Evolutionary conservation across 352 stramenopile species (phyloP), one percentile per base, ranked within the genome.

Genomic region (Globisporangium nagaii): DNA sequence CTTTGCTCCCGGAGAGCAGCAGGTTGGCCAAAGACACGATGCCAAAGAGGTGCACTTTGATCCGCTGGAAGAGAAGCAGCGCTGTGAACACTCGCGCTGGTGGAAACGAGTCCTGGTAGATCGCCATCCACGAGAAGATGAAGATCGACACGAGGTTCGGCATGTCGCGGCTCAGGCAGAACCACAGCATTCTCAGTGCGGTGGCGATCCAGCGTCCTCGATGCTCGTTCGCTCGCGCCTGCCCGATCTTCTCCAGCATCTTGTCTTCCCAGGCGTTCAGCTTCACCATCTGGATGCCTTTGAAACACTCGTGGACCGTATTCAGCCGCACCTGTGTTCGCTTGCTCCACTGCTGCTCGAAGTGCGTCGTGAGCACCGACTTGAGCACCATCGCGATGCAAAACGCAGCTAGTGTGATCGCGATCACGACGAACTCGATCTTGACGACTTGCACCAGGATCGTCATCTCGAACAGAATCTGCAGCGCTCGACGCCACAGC

Each of bases 231-330:
- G n/a, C n/a, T n/a, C n/a, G 69, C 10, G 87, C 47, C 34, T 67
- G 31, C 20, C 60, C 49, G n/a, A 96, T 73, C 58, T 90, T 75
- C 24, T 73, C 75, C 27, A 67, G 60, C 65, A 92, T 89, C 5
- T 79, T 79, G 22, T 54, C 22, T 57, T 96, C 86, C 74, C 79
- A 94, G 3, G 76, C 77, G 68, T 90, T 90, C 48, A 92, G 93
- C 64, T 96, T 96, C 65, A 95, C 84, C 56, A 78, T 69, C 39
- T 83, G 70, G 32, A 86, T 79, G 11, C 48, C 70, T n/a, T 68
- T 79, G 61, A 63, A 81, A 35, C 58, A 75, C 36, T 59, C 62
- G 34, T 65, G 67, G 60, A 86, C 70, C 0, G 77, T 60, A 31
- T 71, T 71, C 8, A 71, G 49, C 3, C 65, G 58, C 12, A 36